These are phyloP conservation scores for Gyrodon lividus DNA, from an alignment of 768 basidiomycete species.

Conservation along the genomic window DNA sequence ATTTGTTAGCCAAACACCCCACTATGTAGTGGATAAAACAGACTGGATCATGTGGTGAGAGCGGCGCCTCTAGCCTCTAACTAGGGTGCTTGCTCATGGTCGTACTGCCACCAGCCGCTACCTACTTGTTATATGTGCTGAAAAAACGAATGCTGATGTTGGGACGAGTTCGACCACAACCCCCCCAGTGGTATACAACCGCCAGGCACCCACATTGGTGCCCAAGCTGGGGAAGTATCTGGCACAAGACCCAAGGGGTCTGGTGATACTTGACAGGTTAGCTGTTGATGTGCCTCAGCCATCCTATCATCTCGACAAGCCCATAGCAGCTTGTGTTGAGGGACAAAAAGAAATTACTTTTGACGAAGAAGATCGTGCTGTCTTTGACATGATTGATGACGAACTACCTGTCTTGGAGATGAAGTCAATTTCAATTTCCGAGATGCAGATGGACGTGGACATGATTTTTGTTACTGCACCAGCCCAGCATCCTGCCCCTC, in stretches of 20 bases:
- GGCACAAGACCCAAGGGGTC: constrained; percentile 41
- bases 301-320: constrained; percentile 48
- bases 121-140: constrained; percentile 49
- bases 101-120: constrained; percentile 46
- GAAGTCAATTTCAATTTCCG: too few relatives aligned
- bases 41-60: constrained; percentile 70
- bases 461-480: too few relatives aligned
- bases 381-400: constrained; percentile 35
- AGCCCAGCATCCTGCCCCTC: too few relatives aligned
- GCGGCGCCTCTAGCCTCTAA: neutral
- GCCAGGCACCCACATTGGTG: too few relatives aligned
- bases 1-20: constrained; percentile 57
- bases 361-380: constrained; percentile 49
- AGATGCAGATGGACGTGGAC: too few relatives aligned
- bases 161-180: neutral
- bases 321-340: constrained; percentile 40
- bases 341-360: constrained; percentile 44
- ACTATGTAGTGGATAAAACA: constrained; percentile 62
- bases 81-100: neutral
- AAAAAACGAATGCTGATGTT: neutral
- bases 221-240: constrained; percentile 46
- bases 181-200: too few relatives aligned
- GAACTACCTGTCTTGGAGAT: too few relatives aligned
- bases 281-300: constrained; percentile 57
- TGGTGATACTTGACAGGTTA: constrained; percentile 9